Percentiles rank a stretch among this genome's conserved stretches.
Evolutionary conservation across 2,329 filamentous ascomycete species (phyloP).

Genomic region (Penicillium occitanis): DNA sequence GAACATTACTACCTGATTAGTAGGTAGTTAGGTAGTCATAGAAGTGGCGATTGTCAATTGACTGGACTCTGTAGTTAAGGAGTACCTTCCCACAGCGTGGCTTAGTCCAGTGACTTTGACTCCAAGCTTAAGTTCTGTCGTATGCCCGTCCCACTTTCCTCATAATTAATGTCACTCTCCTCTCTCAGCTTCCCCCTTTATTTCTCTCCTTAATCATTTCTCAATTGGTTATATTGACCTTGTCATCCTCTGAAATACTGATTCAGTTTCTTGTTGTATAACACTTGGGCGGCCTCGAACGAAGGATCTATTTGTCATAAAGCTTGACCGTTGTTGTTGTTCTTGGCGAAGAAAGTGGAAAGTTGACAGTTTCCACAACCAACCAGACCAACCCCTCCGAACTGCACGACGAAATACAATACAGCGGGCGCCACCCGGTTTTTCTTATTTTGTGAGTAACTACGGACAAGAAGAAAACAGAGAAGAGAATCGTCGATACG

Average conservation of each 20-base stretch:
- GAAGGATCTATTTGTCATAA: background rate
- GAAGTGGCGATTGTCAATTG: background rate
- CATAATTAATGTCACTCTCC: background rate
- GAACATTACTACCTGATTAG: background rate
- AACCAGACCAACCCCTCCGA: slow-evolving; percentile 2
- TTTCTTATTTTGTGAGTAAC: background rate
- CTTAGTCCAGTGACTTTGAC: slow-evolving; percentile 5
- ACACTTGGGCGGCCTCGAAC: background rate
- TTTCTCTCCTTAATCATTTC: background rate
- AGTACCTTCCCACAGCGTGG: background rate
- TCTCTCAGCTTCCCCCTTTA: background rate
- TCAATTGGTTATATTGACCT: background rate
- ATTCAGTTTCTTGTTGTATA: background rate
- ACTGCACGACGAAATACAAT: background rate
- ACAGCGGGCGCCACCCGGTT: background rate
- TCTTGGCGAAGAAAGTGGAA: slow-evolving; percentile 6
- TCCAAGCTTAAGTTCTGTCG: slow-evolving; percentile 4
- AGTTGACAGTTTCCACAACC: slow-evolving; percentile 1
- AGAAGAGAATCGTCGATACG: background rate
- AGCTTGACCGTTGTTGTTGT: slow-evolving; percentile 2
- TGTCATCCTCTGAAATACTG: background rate
- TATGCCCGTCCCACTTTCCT: slow-evolving; percentile 10
- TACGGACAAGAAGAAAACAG: background rate
- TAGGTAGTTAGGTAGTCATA: background rate
- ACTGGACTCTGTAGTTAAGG: background rate